Evolutionary conservation across 1,139 yeast species (phyloP).

Genomic region (Taphrina deformans): DNA sequence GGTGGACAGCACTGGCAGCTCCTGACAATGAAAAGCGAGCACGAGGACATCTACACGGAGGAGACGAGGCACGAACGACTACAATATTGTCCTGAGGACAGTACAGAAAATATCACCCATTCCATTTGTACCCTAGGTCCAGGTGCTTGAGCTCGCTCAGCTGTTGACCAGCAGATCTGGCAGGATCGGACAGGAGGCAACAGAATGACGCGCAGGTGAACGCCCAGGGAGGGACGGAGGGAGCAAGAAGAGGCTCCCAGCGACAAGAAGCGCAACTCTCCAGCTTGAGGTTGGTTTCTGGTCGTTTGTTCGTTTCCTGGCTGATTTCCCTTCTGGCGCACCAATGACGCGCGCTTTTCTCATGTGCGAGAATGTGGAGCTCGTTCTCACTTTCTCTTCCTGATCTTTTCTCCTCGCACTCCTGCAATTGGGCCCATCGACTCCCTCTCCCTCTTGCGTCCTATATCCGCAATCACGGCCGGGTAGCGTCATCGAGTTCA

Average conservation of each 20-base stretch:
- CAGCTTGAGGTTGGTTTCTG: background rate
- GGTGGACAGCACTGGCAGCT: background rate
- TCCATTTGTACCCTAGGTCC: no score
- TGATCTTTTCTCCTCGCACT: constrained; percentile 1
- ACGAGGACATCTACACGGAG: no score
- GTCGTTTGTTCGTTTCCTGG: no score
- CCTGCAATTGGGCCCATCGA: background rate
- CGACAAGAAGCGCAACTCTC: no score
- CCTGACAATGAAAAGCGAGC: background rate
- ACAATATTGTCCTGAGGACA: no score
- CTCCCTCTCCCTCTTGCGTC: background rate
- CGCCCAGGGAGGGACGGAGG: background rate
- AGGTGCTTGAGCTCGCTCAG: no score
- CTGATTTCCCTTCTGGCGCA: background rate
- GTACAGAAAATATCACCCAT: no score
- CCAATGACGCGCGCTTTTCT: constrained; percentile 13
- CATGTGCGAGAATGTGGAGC: constrained; percentile 8
- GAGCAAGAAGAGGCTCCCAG: no score
- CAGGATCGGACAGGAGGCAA: background rate
- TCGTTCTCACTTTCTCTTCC: constrained; percentile 15
- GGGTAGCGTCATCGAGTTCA: no score
- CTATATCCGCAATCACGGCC: background rate
- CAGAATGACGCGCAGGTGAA: background rate
- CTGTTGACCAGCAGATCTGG: no score
- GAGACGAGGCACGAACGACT: no score